Evolutionary conservation across 2,329 filamentous ascomycete species (phyloP).

Genomic region (Penicillium palitans): DNA sequence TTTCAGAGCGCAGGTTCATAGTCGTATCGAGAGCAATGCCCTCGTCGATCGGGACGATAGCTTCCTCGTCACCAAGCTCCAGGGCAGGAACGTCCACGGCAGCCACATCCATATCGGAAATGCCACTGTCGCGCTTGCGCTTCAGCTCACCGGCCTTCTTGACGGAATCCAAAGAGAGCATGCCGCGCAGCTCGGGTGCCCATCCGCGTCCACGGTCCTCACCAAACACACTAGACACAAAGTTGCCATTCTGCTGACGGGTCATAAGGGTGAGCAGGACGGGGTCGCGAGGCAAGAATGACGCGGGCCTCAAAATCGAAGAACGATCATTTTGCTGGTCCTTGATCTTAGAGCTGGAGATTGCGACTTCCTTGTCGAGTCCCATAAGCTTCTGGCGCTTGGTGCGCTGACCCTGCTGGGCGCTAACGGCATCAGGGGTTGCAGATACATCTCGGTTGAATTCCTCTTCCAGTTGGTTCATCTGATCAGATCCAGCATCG

Average conservation of each 20-base stretch:
- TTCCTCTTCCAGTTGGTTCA: slow-evolving; percentile 55
- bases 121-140: slow-evolving; percentile 86
- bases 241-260: slow-evolving; percentile 86
- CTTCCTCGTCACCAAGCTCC: slow-evolving; percentile 66
- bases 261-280: slow-evolving; percentile 84
- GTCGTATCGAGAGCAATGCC: slow-evolving; percentile 54
- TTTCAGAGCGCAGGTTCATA: slow-evolving; percentile 57
- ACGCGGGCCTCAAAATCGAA: slow-evolving; percentile 78
- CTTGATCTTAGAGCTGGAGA: slow-evolving; percentile 76
- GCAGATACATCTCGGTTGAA: slow-evolving; percentile 21
- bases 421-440: slow-evolving; percentile 52
- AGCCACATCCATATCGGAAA: slow-evolving; percentile 74
- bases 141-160: slow-evolving; percentile 78
- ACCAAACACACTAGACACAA: slow-evolving; percentile 82
- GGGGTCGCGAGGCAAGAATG: slow-evolving; percentile 83
- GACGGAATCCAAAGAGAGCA: slow-evolving; percentile 83
- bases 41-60: slow-evolving; percentile 49
- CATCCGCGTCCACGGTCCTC: slow-evolving; percentile 75
- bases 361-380: slow-evolving; percentile 77
- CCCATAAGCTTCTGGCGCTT: slow-evolving; percentile 79
- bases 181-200: slow-evolving; percentile 90
- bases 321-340: slow-evolving; percentile 82
- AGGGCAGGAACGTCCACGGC: slow-evolving; percentile 63
- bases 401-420: slow-evolving; percentile 69
- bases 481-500: slow-evolving; percentile 65